Conservation (phyloP, 768 basidiomycete species). For the Collybiopsis luxurians region DNA sequence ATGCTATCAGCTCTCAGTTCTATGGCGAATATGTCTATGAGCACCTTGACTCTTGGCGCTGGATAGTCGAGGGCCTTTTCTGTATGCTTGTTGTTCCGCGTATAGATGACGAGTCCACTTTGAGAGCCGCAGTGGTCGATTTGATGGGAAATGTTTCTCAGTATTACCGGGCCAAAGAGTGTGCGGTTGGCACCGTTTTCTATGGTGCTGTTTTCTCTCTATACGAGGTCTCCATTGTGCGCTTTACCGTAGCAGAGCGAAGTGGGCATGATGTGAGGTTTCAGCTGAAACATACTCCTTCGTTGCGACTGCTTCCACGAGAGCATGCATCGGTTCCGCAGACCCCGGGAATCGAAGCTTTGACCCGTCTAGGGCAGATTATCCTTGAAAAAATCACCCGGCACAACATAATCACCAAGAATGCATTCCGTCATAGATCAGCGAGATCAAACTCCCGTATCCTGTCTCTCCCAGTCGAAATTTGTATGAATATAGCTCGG, state of each 20-base stretch:
- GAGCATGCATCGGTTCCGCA: neutral
- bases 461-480: too few relatives aligned
- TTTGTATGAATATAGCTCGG: too few relatives aligned
- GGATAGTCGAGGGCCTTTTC: neutral
- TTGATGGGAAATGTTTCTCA: too few relatives aligned
- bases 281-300: neutral
- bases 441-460: too few relatives aligned
- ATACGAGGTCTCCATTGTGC: neutral
- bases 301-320: neutral
- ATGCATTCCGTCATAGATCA: too few relatives aligned
- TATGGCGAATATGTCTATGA: neutral
- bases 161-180: too few relatives aligned
- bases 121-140: neutral
- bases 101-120: neutral
- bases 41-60: neutral
- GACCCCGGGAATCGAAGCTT: neutral
- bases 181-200: neutral
- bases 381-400: neutral
- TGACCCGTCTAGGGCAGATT: neutral
- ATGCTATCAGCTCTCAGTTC: neutral
- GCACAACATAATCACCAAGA: neutral
- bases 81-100: neutral
- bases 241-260: neutral
- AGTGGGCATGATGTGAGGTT: neutral
- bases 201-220: neutral